Evolutionary conservation across 225 moss, liverwort and hornwort species (phyloP).

Genomic region (Bryum argenteum): DNA sequence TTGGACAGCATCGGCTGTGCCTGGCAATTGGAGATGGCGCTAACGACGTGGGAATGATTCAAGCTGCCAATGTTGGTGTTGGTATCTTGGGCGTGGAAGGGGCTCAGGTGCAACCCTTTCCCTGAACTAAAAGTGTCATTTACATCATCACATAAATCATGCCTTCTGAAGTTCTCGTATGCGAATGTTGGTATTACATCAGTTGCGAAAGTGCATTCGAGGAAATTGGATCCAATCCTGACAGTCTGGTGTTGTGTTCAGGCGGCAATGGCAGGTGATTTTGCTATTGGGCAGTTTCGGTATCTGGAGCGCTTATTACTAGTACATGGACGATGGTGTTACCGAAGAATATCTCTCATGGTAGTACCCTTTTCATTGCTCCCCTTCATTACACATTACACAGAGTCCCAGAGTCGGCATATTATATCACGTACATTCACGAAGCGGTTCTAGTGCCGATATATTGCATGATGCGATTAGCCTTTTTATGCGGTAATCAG

Average conservation of each 20-base stretch:
- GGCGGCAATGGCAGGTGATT: conserved; percentile 71
- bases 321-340: conserved; percentile 66
- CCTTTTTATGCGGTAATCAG: background rate
- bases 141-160: background rate
- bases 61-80: conserved; percentile 91
- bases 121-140: background rate
- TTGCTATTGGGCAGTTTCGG: conserved; percentile 60
- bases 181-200: background rate
- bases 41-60: conserved; percentile 98
- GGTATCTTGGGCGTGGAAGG: conserved; percentile 93
- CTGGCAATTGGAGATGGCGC: conserved; percentile 96
- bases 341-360: conserved; percentile 60
- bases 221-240: background rate
- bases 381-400: background rate
- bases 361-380: conserved; percentile 16
- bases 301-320: conserved; percentile 58
- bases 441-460: background rate
- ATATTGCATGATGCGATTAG: background rate
- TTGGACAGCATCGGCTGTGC: conserved; percentile 77
- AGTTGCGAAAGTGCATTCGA: background rate
- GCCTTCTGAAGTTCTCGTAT: background rate
- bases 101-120: conserved; percentile 62
- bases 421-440: no score
- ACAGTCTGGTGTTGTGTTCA: conserved; percentile 30
- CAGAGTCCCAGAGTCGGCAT: no score